A percentile compares a stretch with the other conserved stretches of the same genome.
phyloP scores from a whole-genome alignment of 805 yeast genomes.

The Yarrowia divulgata region DNA sequence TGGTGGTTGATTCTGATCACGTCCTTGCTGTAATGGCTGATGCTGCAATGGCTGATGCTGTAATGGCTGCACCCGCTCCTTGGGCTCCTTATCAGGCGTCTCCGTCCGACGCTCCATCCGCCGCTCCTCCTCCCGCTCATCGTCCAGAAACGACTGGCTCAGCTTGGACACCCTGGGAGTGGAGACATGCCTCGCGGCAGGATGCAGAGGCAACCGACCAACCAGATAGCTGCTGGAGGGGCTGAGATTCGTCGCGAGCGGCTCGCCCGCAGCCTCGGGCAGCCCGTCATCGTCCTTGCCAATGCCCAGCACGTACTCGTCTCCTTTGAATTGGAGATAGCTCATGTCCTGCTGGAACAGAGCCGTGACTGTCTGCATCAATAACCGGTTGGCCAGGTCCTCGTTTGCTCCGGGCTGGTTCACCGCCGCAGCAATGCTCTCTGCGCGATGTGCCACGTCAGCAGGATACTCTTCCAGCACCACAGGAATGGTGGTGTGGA shows the following conservation, averaged over 20 bases:
- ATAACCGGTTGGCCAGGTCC: not conserved
- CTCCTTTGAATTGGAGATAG: conserved; percentile 20
- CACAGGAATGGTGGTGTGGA: conserved; percentile 24
- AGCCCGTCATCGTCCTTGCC: not conserved
- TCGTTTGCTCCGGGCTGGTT: conserved; percentile 10
- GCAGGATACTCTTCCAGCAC: conserved; percentile 30
- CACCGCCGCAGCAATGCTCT: not conserved
- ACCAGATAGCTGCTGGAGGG: not conserved
- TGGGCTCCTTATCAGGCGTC: no score
- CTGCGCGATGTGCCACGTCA: conserved; percentile 13
- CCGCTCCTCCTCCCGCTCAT: not conserved
- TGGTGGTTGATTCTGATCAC: no score
- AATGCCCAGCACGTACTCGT: conserved; percentile 10
- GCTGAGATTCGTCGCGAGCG: not conserved
- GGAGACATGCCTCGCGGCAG: not conserved
- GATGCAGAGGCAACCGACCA: not conserved
- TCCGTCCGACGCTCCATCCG: no score
- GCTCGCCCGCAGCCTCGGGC: not conserved
- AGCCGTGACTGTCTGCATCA: not conserved
- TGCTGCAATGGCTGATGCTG: no score
- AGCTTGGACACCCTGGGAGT: conserved; percentile 4
- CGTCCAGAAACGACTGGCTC: not conserved
- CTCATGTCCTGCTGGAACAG: conserved; percentile 9
- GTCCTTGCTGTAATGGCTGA: not conserved
- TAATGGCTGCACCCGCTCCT: no score